Conservation (phyloP, 2,329 filamentous ascomycete genomes). For the Pseudogymnoascus sp. region DNA sequence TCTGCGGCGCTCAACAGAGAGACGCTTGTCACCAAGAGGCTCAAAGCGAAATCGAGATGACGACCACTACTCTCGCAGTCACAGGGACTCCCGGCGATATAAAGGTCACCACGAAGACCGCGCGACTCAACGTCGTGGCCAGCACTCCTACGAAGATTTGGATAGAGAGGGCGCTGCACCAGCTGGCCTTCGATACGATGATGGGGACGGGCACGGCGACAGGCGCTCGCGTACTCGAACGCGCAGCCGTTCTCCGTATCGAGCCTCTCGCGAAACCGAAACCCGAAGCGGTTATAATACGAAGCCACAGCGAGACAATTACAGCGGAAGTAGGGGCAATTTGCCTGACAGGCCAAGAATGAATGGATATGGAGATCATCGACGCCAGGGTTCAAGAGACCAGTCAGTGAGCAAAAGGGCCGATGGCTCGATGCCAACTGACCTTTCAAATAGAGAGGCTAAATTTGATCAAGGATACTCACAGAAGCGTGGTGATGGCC, state of each 20-base stretch:
- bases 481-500: slow-evolving; percentile 38
- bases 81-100: slow-evolving; percentile 51
- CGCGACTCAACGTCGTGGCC: slow-evolving; percentile 39
- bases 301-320: not conserved
- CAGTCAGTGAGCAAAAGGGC: slow-evolving; percentile 58
- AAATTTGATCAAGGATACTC: slow-evolving; percentile 58
- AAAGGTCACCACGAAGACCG: slow-evolving; percentile 55
- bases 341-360: slow-evolving; percentile 17
- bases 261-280: slow-evolving; percentile 27
- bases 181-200: slow-evolving; percentile 38
- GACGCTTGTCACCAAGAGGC: slow-evolving; percentile 54
- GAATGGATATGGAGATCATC: slow-evolving; percentile 34
- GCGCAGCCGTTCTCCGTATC: slow-evolving; percentile 41
- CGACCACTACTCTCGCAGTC: slow-evolving; percentile 41
- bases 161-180: slow-evolving; percentile 34
- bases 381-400: slow-evolving; percentile 44
- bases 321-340: not conserved
- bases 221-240: slow-evolving; percentile 51
- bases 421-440: slow-evolving; percentile 51
- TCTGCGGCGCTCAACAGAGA: slow-evolving; percentile 37
- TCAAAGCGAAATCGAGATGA: slow-evolving; percentile 62
- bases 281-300: slow-evolving; percentile 23
- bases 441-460: slow-evolving; percentile 55
- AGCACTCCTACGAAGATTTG: slow-evolving; percentile 49
- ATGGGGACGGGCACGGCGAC: slow-evolving; percentile 42